Percentiles rank a stretch among this genome's conserved stretches.
These are phyloP conservation scores for Colletotrichum sp. DNA, from an alignment of 2,329 filamentous ascomycete genomes.

Conservation along the genomic window DNA sequence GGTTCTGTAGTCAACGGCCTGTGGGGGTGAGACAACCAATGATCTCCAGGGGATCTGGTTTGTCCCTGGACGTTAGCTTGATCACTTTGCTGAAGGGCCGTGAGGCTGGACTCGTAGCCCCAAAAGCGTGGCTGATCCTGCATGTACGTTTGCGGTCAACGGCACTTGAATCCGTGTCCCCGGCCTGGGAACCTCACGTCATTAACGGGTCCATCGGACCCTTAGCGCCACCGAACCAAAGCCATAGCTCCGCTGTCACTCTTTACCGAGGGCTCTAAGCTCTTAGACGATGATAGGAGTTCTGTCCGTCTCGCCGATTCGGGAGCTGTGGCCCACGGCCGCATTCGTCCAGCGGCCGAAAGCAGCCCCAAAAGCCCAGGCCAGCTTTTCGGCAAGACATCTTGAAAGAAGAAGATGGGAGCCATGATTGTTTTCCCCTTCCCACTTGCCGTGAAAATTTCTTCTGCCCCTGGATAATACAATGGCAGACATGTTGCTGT, in stretches of 20 bases:
- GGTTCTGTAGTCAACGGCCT: not conserved
- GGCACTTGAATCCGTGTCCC: not conserved
- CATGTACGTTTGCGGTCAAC: not conserved
- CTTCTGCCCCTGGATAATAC: not conserved
- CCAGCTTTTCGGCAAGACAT: not conserved
- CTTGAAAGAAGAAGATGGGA: not conserved
- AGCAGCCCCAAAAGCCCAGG: not conserved
- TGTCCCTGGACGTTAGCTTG: not conserved
- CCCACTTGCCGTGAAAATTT: not conserved
- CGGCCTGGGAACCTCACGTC: not conserved
- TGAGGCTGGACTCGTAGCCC: not conserved
- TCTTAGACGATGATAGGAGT: not conserved
- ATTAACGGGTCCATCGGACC: not conserved
- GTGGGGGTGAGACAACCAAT: not conserved
- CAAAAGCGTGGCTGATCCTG: not conserved
- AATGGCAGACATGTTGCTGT: not conserved
- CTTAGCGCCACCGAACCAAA: not conserved
- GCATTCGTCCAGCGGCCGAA: not conserved
- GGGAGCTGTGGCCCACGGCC: not conserved
- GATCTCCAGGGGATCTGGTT: not conserved
- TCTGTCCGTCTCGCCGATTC: not conserved
- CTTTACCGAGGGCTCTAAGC: not conserved
- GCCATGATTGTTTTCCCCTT: not conserved
- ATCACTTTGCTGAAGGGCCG: not conserved
- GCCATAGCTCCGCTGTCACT: not conserved